A percentile compares a stretch with the other conserved stretches of the same genome.
Conservation (phyloP, 257 asterid genomes). For the Leonotis leonurus region DNA sequence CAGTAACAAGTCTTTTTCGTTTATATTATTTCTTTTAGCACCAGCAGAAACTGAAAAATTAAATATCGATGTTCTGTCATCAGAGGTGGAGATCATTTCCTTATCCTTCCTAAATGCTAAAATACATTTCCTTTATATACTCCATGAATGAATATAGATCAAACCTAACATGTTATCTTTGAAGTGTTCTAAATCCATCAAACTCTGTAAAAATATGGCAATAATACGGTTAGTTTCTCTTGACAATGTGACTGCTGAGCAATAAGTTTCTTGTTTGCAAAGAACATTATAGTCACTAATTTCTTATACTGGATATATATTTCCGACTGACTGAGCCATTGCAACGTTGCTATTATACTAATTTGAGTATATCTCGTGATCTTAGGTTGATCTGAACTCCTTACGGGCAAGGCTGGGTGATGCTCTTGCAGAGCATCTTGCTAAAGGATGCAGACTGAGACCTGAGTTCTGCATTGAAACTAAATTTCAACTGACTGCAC, state of each 20-base stretch:
- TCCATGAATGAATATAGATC: too few species aligned
- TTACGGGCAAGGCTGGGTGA: constrained; percentile 61
- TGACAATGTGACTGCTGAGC: neutral
- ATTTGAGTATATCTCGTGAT: constrained; percentile 4
- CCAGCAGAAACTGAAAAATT: neutral
- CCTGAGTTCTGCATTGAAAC: constrained; percentile 68
- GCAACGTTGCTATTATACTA: neutral
- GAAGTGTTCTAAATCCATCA: neutral
- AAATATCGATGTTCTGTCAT: neutral
- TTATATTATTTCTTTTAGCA: neutral
- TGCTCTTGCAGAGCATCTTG: constrained; percentile 76
- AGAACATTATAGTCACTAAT: neutral
- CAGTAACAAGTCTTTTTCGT: neutral
- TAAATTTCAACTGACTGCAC: constrained; percentile 61
- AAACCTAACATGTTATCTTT: too few species aligned
- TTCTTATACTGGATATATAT: neutral
- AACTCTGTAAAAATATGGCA: neutral
- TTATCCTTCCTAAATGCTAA: neutral
- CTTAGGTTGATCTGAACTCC: constrained; percentile 55
- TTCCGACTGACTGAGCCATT: too few species aligned
- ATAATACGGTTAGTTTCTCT: neutral
- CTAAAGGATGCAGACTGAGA: constrained; percentile 70
- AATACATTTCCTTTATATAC: neutral
- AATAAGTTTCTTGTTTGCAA: neutral
- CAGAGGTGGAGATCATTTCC: neutral